phyloP scores from a whole-genome alignment of 2,329 filamentous ascomycete genomes.

The Alternaria incomplexa region DNA sequence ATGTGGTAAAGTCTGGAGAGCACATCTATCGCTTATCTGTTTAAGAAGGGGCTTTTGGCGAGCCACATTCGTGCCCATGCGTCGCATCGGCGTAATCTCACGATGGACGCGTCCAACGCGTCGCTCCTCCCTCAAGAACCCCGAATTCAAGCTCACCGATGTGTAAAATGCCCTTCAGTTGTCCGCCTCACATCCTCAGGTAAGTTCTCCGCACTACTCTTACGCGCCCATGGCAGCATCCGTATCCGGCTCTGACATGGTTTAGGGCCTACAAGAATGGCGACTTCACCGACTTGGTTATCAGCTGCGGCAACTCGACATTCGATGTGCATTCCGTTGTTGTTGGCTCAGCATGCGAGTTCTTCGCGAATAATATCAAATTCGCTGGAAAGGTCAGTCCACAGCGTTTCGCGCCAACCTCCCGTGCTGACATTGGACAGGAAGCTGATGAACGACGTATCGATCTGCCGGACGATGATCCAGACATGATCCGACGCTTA shows the following conservation, averaged over 20 bases:
- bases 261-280: constrained; percentile 15
- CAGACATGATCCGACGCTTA: constrained; percentile 25
- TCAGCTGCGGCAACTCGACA: constrained; percentile 19
- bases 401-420: not conserved
- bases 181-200: not conserved
- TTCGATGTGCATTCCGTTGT: constrained; percentile 24
- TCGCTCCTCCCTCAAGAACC: not conserved
- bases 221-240: no score
- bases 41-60: not conserved
- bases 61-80: not conserved
- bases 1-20: not conserved
- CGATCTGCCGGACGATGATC: constrained; percentile 24
- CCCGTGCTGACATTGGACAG: not conserved
- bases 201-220: not conserved
- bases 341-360: constrained; percentile 17
- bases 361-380: constrained; percentile 19
- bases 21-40: not conserved
- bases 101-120: not conserved
- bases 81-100: not conserved
- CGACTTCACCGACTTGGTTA: constrained; percentile 24
- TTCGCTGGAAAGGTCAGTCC: constrained; percentile 3
- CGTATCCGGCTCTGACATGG: not conserved
- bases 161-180: not conserved
- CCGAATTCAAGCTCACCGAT: not conserved
- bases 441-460: constrained; percentile 17